These are phyloP conservation scores for Bruguiera parviflora DNA, from an alignment of 345 rosid species.

Conservation along the genomic window DNA sequence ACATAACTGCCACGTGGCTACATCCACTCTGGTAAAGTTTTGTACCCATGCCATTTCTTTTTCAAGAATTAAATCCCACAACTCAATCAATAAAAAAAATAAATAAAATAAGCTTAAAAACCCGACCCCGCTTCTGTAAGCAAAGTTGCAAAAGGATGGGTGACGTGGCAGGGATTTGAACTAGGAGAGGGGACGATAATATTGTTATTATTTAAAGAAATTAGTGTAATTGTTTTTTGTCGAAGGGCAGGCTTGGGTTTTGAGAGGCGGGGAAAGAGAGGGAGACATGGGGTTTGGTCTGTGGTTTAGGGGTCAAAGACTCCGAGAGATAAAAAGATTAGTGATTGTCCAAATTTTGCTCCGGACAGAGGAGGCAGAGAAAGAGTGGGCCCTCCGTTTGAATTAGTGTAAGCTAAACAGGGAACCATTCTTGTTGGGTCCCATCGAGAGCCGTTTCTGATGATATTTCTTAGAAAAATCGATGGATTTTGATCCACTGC, in stretches of 20 bases:
- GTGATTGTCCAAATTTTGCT: slow-evolving; percentile 21
- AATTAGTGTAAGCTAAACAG: slow-evolving; percentile 23
- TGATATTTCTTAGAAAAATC: too few species aligned
- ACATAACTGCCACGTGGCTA: slow-evolving; percentile 11
- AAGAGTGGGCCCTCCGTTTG: slow-evolving; percentile 15
- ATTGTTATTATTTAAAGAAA: background rate
- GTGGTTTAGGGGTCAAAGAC: slow-evolving; percentile 36
- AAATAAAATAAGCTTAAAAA: too few species aligned
- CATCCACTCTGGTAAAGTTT: background rate
- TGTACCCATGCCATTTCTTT: background rate
- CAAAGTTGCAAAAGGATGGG: too few species aligned
- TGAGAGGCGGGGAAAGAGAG: background rate
- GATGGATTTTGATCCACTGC: too few species aligned
- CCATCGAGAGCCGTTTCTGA: background rate
- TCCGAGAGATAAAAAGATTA: slow-evolving; percentile 12
- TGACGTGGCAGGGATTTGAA: too few species aligned
- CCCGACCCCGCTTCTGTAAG: too few species aligned
- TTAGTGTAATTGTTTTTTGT: background rate
- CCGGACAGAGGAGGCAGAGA: slow-evolving; percentile 36
- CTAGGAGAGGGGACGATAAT: too few species aligned
- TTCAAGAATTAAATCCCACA: too few species aligned
- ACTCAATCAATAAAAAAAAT: too few species aligned
- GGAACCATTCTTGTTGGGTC: slow-evolving; percentile 31
- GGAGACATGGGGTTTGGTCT: slow-evolving; percentile 26
- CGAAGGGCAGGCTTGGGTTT: background rate